Base-by-base conservation (phyloP, 2,329 filamentous ascomycete species). In the Phialophora tarda region DNA sequence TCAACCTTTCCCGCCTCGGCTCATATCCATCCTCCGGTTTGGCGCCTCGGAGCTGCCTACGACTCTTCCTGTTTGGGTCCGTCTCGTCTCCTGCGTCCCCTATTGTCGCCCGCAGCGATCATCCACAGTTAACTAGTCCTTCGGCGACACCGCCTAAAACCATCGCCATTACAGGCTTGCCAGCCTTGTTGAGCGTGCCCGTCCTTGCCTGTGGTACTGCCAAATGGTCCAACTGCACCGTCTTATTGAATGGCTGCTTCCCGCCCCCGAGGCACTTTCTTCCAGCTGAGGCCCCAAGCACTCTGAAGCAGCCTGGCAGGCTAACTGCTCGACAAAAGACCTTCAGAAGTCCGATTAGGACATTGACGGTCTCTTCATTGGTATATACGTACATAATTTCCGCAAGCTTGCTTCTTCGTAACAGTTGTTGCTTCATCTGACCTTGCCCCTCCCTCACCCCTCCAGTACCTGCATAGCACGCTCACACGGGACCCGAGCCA, bases 351-450 rank as follows among this genome's bases (percentile, higher is more conserved):
- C 61, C 67, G 57, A 34, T 34, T 17, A 56, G 63, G 64, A 66
- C 62, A 47, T 57, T 44, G 51, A 59, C 34, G 23, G 55, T 48
- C 55, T 47, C 55, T 34, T 41, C 53, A 66, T 59, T 63, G 60
- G 58, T 68, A 69, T 69, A 69, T 67, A 69, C 67, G 64, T 67
- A 65, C 62, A 57, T 67, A 68, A 55, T 53, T 62, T 62, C 41
- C 64, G 61, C 32, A 53, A 47, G 59, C 41, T 67, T 66, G 67
- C 58, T 59, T 55, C 62, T 56, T 69, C 67, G 64, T 66, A 69
- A 66, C 61, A 62, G 51, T 60, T 65, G 62, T 50, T 67, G 62
- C 64, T 65, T 59, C 60, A 57, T 63, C 51, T 38, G 32, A 41
- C 47, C 10, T 47, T 58, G 26, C 54, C 47, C 61, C 54, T 53